Conservation (phyloP, 225 moss, liverwort and hornwort species). For the Marchantia paleacea region DNA sequence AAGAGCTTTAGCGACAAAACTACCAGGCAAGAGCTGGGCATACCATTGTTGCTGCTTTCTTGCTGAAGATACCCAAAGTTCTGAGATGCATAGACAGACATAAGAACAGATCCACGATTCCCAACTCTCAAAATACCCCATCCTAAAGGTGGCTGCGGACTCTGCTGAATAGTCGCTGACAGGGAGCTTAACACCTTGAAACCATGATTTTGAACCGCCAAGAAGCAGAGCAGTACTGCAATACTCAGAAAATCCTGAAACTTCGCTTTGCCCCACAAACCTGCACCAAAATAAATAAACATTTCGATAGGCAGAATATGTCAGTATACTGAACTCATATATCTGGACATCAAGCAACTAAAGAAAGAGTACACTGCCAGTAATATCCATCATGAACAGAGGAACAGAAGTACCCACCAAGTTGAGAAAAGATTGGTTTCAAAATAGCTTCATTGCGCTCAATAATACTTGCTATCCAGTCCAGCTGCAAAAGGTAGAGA, state of each 20-base stretch:
- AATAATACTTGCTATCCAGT: conserved; percentile 71
- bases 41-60: conserved; percentile 74
- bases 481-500: conserved; percentile 77
- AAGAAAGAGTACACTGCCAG: not conserved
- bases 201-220: conserved; percentile 89
- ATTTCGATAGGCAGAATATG: not conserved
- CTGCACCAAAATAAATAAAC: conserved; percentile 47
- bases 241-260: conserved; percentile 80
- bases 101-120: conserved; percentile 75
- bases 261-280: conserved; percentile 72
- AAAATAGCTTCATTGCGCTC: conserved; percentile 50
- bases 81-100: conserved; percentile 90
- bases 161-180: conserved; percentile 82
- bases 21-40: not conserved
- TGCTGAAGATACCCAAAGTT: conserved; percentile 71
- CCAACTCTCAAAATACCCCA: conserved; percentile 79
- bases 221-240: conserved; percentile 72
- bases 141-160: conserved; percentile 77
- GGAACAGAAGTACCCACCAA: conserved; percentile 46
- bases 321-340: too few relatives aligned
- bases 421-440: conserved; percentile 68
- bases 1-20: too few relatives aligned
- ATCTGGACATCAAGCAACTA: not conserved
- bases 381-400: not conserved
- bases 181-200: conserved; percentile 89